Evolutionary conservation across 495 filamentous ascomycete species (phyloP), one percentile per base, ranked within the genome.

Genomic region (Daldinia bambusicola): DNA sequence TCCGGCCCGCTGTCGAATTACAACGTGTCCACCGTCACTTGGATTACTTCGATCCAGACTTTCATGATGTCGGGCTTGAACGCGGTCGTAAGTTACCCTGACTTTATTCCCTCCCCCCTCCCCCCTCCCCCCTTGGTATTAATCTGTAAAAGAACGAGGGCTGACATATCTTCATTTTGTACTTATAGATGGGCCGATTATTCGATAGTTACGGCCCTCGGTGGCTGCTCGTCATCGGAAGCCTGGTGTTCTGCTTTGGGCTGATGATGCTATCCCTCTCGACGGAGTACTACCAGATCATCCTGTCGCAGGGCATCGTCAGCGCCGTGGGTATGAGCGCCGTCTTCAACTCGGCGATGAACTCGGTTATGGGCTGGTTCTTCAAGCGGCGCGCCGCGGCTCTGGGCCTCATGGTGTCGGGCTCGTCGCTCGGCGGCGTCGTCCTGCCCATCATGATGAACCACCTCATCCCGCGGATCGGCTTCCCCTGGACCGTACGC

Each of bases 401-500:
- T 0, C 83, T 92, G 34, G 92, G 92, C 1, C 79, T 94, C 55
- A 87, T 88, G 71, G 84, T 88, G 1, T 82, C 88, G 2, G 92
- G 92, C 0, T 89, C 87, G 0, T 90, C 87, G 12, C 74, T 93
- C 6, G 89, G 90, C 2, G 91, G 90, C 18, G 85, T 92, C 34
- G 82, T 92, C 12, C 83, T 91, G 41, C 89, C 88, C 5, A 93
- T 94, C 75, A 89, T 94, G 86, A 85, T 93, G 45, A 75, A 85
- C 9, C 82, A 85, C 18, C 77, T 93, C 18, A 88, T 94, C 67
- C 83, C 80, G 0, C 55, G 79, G 26, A 84, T 92, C 53, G 92
- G 90, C 6, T 95, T 92, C 67, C 79, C 81, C 2, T 95, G 92
- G 92, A 84, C 92, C 2, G 89, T 94, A 81, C 88, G 92, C 16